These are phyloP conservation scores for Boletus pseudopeckii DNA, from an alignment of 768 basidiomycete genomes.

Conservation along the genomic window DNA sequence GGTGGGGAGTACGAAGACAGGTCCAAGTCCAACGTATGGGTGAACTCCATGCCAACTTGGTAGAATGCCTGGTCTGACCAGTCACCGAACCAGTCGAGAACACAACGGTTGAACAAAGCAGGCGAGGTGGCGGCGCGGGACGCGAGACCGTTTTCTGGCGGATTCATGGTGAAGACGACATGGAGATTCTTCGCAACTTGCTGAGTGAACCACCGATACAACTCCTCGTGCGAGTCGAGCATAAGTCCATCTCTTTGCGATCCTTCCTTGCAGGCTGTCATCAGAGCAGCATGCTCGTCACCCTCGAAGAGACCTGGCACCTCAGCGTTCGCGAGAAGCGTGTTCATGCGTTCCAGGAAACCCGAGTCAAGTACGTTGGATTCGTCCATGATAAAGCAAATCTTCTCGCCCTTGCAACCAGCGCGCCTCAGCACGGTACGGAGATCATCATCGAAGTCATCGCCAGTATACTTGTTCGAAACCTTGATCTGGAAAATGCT, in stretches of 20 bases:
- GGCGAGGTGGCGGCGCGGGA: constrained; percentile 97
- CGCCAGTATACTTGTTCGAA: constrained; percentile 97
- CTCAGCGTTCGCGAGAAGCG: constrained; percentile 97
- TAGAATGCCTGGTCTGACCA: constrained; percentile 99
- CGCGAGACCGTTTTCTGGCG: constrained; percentile 92
- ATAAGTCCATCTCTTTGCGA: constrained; percentile 98
- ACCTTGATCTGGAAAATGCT: constrained; percentile 99
- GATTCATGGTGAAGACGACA: constrained; percentile 99
- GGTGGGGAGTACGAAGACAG: constrained; percentile 78
- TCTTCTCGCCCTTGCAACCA: constrained; percentile 98
- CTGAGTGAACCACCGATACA: constrained; percentile 98
- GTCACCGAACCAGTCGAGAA: constrained; percentile 99
- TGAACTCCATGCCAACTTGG: constrained; percentile 98
- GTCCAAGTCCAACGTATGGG: constrained; percentile 89
- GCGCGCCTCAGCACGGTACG: constrained; percentile 91
- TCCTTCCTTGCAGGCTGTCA: constrained; percentile 99
- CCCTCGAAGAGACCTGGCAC: constrained; percentile 99
- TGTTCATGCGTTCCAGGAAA: constrained; percentile 99
- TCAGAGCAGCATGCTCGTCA: constrained; percentile 96
- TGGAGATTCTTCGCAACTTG: constrained; percentile 98
- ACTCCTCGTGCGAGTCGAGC: constrained; percentile 96
- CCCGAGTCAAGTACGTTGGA: constrained; percentile 99
- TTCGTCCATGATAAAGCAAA: constrained; percentile 99
- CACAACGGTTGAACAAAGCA: constrained; percentile 97
- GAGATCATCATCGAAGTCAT: constrained; percentile 98